Conservation (phyloP, 2,329 filamentous ascomycete genomes). For the Trichoderma brevicompactum region DNA sequence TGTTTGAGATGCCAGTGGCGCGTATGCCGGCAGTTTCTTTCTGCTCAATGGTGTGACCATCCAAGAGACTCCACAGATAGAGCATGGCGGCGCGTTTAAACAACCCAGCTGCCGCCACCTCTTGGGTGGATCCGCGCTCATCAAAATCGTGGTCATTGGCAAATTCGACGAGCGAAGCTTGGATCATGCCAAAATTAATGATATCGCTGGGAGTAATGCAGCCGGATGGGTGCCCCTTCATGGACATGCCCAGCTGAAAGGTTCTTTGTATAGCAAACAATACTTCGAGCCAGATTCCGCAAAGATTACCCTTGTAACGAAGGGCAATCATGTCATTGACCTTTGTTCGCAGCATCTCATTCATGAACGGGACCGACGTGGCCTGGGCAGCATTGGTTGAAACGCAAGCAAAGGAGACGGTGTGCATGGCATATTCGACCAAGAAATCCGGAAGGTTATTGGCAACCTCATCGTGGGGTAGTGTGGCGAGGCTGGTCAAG, state of each 20-base stretch:
- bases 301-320: conserved; percentile 45
- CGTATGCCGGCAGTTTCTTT: no score
- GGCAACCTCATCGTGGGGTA: conserved; percentile 41
- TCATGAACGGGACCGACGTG: conserved; percentile 39
- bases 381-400: conserved; percentile 44
- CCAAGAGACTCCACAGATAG: conserved; percentile 47
- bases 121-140: no score
- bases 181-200: conserved; percentile 49
- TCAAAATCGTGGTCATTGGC: conserved; percentile 40
- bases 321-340: conserved; percentile 39
- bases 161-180: conserved; percentile 48
- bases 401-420: conserved; percentile 52
- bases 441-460: conserved; percentile 50
- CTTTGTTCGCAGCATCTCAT: conserved; percentile 39
- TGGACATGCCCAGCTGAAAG: conserved; percentile 49
- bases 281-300: conserved; percentile 46
- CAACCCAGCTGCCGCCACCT: conserved; percentile 42
- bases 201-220: conserved; percentile 47
- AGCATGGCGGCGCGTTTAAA: conserved; percentile 52
- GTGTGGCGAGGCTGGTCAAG: conserved; percentile 44
- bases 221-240: conserved; percentile 37
- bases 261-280: conserved; percentile 45
- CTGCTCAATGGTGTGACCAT: conserved; percentile 30
- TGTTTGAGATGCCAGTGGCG: no score
- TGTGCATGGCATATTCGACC: conserved; percentile 55